These are phyloP conservation scores for Anthostomella pinea DNA, from an alignment of 2,329 filamentous ascomycete species.

Conservation along the genomic window DNA sequence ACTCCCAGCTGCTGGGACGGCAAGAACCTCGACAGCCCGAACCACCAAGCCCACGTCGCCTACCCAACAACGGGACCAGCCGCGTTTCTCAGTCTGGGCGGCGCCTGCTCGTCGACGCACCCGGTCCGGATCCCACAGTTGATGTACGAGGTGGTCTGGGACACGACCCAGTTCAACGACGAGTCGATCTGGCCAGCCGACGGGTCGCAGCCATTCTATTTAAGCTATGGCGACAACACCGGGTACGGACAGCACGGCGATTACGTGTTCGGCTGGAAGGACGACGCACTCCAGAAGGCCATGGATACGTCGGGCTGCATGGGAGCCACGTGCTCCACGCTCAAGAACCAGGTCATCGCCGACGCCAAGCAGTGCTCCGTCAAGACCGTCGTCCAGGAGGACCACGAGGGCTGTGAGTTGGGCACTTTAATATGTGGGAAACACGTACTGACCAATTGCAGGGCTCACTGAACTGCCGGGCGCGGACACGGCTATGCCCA, in stretches of 20 bases:
- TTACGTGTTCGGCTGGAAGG: conserved; percentile 34
- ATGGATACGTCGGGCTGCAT: conserved; percentile 42
- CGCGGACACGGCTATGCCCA: too few species aligned
- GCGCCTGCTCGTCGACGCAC: conserved; percentile 30
- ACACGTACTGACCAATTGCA: conserved; percentile 9
- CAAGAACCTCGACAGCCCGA: conserved; percentile 42
- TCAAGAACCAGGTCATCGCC: conserved; percentile 34
- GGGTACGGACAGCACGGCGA: conserved; percentile 42
- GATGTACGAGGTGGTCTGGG: conserved; percentile 48
- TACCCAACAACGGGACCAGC: conserved; percentile 46
- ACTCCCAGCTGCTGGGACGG: conserved; percentile 50
- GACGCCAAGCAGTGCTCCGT: conserved; percentile 31
- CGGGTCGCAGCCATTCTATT: conserved; percentile 37
- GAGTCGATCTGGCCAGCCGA: conserved; percentile 36
- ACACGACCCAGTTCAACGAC: conserved; percentile 40
- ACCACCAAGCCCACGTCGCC: conserved; percentile 50
- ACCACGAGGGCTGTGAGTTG: conserved; percentile 36
- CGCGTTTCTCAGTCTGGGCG: conserved; percentile 37
- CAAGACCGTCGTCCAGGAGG: conserved; percentile 30
- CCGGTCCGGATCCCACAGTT: conserved; percentile 44
- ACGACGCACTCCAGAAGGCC: conserved; percentile 27
- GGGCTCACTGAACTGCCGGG: conserved; percentile 29
- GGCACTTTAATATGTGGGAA: conserved; percentile 2
- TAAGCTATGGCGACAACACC: conserved; percentile 37
- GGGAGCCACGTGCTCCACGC: conserved; percentile 35